Percentiles rank a stretch among this genome's conserved stretches.
Conservation (phyloP, 1,139 yeast species). For the Hansenula sp. region DNA sequence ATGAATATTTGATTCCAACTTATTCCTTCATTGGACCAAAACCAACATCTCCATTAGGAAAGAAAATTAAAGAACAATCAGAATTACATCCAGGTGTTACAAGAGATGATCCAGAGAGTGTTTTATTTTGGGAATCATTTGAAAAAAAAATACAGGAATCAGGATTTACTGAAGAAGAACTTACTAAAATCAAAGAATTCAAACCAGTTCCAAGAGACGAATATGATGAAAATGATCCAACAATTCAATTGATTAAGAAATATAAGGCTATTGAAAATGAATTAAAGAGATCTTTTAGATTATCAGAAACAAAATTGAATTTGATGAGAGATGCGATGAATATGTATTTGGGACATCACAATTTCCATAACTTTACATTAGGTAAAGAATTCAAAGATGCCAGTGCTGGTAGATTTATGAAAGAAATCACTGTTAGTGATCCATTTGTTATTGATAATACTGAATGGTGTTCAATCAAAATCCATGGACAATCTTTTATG, state of each 20-base stretch:
- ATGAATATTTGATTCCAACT: conserved; percentile 90
- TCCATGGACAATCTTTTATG: conserved; percentile 98
- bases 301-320: conserved; percentile 55
- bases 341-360: conserved; percentile 81
- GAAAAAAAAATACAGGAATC: conserved; percentile 36
- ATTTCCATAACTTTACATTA: conserved; percentile 91
- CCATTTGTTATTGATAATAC: conserved; percentile 92
- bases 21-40: conserved; percentile 89
- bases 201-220: conserved; percentile 29
- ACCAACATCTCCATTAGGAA: conserved; percentile 61
- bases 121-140: conserved; percentile 65
- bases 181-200: conserved; percentile 29
- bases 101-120: conserved; percentile 64
- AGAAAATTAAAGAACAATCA: conserved; percentile 52
- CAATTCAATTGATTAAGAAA: conserved; percentile 42
- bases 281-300: conserved; percentile 66
- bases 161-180: conserved; percentile 47
- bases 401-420: conserved; percentile 80
- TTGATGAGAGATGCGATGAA: conserved; percentile 65
- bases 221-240: conserved; percentile 28
- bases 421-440: conserved; percentile 71
- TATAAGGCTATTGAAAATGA: conserved; percentile 64
- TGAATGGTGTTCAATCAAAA: conserved; percentile 94
- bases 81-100: conserved; percentile 53
- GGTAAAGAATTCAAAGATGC: conserved; percentile 88